Evolutionary conservation across 2,329 filamentous ascomycete species (phyloP).

Genomic region (Ophiobolus disseminans): DNA sequence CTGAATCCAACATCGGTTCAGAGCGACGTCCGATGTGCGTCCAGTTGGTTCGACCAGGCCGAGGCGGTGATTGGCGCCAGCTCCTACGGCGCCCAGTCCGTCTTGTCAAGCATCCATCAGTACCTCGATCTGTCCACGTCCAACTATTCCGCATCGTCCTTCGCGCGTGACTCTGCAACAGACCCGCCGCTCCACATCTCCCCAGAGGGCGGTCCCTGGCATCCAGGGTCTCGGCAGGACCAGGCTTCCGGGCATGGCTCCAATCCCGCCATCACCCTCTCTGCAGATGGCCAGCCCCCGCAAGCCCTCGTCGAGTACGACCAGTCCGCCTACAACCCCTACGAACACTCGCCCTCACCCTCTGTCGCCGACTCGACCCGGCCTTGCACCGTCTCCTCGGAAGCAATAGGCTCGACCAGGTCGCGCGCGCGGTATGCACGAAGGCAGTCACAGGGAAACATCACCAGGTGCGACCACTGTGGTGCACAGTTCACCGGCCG

Average conservation of each 20-base stretch:
- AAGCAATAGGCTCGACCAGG: neutral
- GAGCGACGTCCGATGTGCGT: neutral
- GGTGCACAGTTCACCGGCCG: conserved; percentile 1
- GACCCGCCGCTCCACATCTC: neutral
- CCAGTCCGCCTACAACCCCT: neutral
- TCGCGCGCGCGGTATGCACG: neutral
- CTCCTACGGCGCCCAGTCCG: neutral
- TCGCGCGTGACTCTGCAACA: neutral
- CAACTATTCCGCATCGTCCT: neutral
- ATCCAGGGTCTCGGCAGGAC: neutral
- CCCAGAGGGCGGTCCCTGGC: neutral
- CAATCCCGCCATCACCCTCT: neutral
- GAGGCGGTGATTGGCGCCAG: neutral
- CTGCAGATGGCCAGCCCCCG: neutral
- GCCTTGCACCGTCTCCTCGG: neutral
- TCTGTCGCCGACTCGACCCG: neutral
- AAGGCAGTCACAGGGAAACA: neutral
- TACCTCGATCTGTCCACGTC: neutral
- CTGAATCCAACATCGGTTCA: neutral
- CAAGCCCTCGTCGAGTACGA: neutral
- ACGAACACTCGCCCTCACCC: neutral
- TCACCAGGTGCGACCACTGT: conserved; percentile 5
- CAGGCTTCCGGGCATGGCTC: neutral
- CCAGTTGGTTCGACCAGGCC: neutral
- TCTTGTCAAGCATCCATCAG: neutral